Evolutionary conservation across 164 flowering plant species (phyloP).

Genomic region (Cinnamomum micranthum): DNA sequence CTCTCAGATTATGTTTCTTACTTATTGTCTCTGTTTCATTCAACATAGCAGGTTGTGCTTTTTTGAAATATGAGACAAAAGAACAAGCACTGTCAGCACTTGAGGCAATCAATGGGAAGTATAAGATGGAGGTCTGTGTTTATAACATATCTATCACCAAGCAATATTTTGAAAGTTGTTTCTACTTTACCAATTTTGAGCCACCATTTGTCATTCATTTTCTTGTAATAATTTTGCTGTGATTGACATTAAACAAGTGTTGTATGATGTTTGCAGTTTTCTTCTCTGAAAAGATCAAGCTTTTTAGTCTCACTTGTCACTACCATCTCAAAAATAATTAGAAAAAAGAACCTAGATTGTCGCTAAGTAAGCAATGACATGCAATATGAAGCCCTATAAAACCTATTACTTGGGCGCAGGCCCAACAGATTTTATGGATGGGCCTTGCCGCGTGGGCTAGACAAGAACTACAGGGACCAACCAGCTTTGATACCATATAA

Average conservation of each 20-base stretch:
- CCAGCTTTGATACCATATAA: too few relatives aligned
- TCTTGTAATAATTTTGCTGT: neutral
- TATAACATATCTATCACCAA: neutral
- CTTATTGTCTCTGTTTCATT: neutral
- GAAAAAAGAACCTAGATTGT: too few relatives aligned
- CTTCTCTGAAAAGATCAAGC: neutral
- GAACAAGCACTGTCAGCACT: conserved; percentile 93
- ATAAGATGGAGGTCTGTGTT: conserved; percentile 88
- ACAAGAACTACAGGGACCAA: too few relatives aligned
- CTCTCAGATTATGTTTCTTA: neutral
- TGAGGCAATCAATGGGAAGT: conserved; percentile 85
- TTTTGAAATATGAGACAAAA: conserved; percentile 92
- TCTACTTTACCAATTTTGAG: conserved; percentile 1
- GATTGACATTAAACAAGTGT: neutral
- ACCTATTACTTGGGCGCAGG: too few relatives aligned
- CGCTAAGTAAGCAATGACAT: too few relatives aligned
- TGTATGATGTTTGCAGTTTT: neutral
- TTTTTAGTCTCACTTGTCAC: too few relatives aligned
- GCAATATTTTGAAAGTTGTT: conserved; percentile 1
- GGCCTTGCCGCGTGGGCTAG: too few relatives aligned
- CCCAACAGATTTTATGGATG: too few relatives aligned
- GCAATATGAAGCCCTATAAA: too few relatives aligned
- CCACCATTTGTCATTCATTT: conserved; percentile 2
- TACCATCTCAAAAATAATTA: too few relatives aligned
- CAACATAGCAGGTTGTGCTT: conserved; percentile 76